Conservation (phyloP, 768 basidiomycete genomes). For the Mycena amicta region DNA sequence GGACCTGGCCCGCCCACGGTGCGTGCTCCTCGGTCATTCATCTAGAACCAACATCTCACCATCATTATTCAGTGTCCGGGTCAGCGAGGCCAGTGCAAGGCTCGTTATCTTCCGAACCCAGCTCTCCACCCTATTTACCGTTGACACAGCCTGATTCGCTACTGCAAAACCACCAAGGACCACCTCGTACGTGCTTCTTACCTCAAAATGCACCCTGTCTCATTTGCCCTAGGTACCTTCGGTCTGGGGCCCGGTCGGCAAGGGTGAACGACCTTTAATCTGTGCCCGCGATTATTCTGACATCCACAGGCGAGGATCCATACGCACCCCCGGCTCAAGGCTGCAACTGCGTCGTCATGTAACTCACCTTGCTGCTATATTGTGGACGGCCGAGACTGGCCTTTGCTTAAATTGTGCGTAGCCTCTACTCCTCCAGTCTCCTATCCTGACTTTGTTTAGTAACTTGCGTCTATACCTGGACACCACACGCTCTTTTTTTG, state of each 20-base stretch:
- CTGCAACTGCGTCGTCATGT: constrained; percentile 76
- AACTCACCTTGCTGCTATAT: constrained; percentile 28
- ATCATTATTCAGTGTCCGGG: constrained; percentile 50
- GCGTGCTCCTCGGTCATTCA: not conserved
- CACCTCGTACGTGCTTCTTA: constrained; percentile 65
- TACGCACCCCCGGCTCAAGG: constrained; percentile 82
- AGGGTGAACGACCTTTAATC: constrained; percentile 35
- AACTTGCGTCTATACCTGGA: constrained; percentile 1
- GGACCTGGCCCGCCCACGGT: constrained; percentile 83
- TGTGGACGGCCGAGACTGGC: constrained; percentile 19
- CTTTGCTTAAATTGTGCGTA: constrained; percentile 22
- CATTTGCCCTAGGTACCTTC: constrained; percentile 69
- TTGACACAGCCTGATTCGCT: constrained; percentile 77
- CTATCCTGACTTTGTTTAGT: not conserved
- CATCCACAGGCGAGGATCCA: constrained; percentile 68
- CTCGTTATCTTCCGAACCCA: constrained; percentile 37
- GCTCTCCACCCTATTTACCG: not conserved
- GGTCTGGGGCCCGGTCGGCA: constrained; percentile 91
- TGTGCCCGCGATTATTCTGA: not conserved
- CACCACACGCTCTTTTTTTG: constrained; percentile 1
- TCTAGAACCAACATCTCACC: not conserved
- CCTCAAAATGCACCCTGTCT: constrained; percentile 10
- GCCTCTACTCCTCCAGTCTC: not conserved
- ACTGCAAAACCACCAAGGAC: constrained; percentile 93
- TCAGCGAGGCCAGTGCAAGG: constrained; percentile 91